These are phyloP conservation scores for Haplographium delicatum DNA, from an alignment of 495 filamentous ascomycete species.

Conservation along the genomic window DNA sequence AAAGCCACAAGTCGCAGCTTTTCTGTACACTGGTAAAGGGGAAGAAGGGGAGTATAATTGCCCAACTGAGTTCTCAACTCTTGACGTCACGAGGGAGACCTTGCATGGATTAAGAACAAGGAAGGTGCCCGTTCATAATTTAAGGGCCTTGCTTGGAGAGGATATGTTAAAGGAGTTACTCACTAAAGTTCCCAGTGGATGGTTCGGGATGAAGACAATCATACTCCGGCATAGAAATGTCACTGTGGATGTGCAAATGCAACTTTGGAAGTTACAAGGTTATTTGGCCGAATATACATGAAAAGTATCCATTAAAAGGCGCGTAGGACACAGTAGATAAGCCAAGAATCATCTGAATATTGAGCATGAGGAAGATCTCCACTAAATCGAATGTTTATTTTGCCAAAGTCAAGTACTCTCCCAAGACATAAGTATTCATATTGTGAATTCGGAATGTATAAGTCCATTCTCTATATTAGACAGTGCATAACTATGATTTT, in stretches of 20 bases:
- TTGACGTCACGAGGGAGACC: slow-evolving; percentile 1
- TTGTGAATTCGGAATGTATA: too few species aligned
- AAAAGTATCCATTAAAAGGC: too few species aligned
- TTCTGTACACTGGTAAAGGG: slow-evolving; percentile 17
- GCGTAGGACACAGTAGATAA: too few species aligned
- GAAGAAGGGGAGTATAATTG: neutral
- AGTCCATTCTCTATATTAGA: too few species aligned
- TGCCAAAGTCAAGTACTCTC: too few species aligned
- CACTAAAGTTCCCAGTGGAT: slow-evolving; percentile 12
- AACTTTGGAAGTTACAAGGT: slow-evolving; percentile 65
- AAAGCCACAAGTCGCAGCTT: slow-evolving; percentile 7
- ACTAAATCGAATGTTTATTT: too few species aligned
- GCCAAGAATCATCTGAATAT: too few species aligned
- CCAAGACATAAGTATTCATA: too few species aligned
- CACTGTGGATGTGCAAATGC: slow-evolving; percentile 48
- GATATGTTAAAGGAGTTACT: slow-evolving; percentile 17
- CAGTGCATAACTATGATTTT: too few species aligned
- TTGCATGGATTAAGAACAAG: neutral
- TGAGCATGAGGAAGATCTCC: too few species aligned
- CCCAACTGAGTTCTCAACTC: slow-evolving; percentile 20
- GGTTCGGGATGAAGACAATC: slow-evolving; percentile 39
- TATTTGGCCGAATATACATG: slow-evolving; percentile 41
- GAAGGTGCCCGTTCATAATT: slow-evolving; percentile 21
- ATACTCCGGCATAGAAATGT: slow-evolving; percentile 37
- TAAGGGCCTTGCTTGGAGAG: slow-evolving; percentile 16